Evolutionary conservation across 225 moss, liverwort and hornwort species (phyloP), one percentile per base, ranked within the genome.

Genomic region (Physcomitrellopsis africana): DNA sequence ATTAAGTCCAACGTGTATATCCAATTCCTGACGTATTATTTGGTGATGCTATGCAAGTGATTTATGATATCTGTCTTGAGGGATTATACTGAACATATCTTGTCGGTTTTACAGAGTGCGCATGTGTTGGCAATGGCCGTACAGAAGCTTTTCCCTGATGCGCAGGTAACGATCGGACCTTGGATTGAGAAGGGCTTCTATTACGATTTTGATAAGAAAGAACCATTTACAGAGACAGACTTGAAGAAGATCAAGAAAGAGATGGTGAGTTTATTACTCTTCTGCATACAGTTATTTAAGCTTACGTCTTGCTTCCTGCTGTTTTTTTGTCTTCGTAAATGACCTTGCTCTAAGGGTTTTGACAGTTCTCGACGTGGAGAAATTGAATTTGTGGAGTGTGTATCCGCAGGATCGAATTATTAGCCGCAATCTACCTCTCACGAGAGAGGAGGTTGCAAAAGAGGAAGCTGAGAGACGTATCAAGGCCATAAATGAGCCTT

Each of bases 81-180:
- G 49, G 67, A 60, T 67, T 66, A 68, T 68, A 16, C 58, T 70
- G 46, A 48, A 55, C 20, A 42, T 12, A 44, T 72, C 32, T 37
- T 37, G 23, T 81, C 65, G 69, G n/a, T 29, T 69, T 57, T 77
- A 43, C 86, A 97, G 95, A 92, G 95, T 71, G 97, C 97, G 29
- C 97, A 99, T 57, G 95, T 99, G 53, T 79, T 99, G 88, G 97
- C 97, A 47, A 99, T 99, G 97, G 97, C 97, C 71, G 95, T 99
- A 27, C 97, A 99, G 82, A 99, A 95, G 86, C 79, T 99, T 12
- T 99, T 93, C 77, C 95, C 95, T 53, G 85, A 88, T 19, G 93
- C 95, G 15, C 97, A 99, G 81, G 97, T 99, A 20, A 95, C 97
- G 2, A 95, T 99, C 65, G 97, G 97, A 66, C 97, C 95, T 48